Evolutionary conservation across 1,139 yeast genomes (phyloP), one percentile per base, ranked within the genome.

Genomic region (Debaryomycetaceae sp.): DNA sequence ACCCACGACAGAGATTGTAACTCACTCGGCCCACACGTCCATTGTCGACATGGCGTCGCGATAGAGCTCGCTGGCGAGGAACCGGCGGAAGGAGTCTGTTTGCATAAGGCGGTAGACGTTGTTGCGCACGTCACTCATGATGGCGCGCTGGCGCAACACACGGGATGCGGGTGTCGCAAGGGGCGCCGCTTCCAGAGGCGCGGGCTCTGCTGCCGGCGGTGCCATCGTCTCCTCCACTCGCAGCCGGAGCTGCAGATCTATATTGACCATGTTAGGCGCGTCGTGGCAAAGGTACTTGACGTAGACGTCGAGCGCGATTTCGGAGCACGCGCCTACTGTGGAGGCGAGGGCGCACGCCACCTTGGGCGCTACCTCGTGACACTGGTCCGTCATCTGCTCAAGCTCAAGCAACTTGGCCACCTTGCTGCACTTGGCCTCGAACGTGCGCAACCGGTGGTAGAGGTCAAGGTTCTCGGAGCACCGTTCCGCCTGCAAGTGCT

Each of bases 391-490:
- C n/a, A n/a, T n/a, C n/a, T n/a, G n/a, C n/a, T n/a, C n/a, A n/a
- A n/a, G n/a, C n/a, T n/a, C n/a, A n/a, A n/a, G n/a, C n/a, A n/a
- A n/a, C n/a, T n/a, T n/a, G n/a, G n/a, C n/a, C n/a, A n/a, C n/a
- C n/a, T n/a, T n/a, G n/a, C n/a, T n/a, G n/a, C n/a, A n/a, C n/a
- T n/a, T n/a, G n/a, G n/a, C n/a, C n/a, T n/a, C n/a, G n/a, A n/a
- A n/a, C n/a, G n/a, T n/a, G n/a, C n/a, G n/a, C 29, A 84, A 62
- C 35, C 78, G 84, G 27, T 69, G 53, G 49, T 77, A 84, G 10
- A 83, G 88, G 42, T 79, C 78, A 14, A 86, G 56, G 44, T 85
- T 86, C 48, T 89, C 97, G 4, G 70, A 71, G 49, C 95, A 85
- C 38, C 67, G 71, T 34, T 78, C 83, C 12, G 65, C 67, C 28